A percentile compares a stretch with the other conserved stretches of the same genome.
phyloP scores from a whole-genome alignment of 176 grass and related monocot species.

The Echinochloa phyllopogon region DNA sequence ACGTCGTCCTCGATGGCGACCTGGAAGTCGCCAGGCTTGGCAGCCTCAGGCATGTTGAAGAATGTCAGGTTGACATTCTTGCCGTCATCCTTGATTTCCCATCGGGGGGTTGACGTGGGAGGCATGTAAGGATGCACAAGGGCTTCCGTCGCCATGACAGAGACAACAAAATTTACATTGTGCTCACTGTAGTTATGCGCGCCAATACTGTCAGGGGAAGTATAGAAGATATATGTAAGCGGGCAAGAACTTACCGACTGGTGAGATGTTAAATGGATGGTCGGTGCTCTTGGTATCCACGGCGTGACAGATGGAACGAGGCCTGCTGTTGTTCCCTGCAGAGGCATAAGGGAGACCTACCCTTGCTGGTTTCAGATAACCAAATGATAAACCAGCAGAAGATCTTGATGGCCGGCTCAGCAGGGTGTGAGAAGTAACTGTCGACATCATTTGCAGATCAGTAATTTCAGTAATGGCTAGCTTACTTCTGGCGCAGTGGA shows the following conservation, averaged over 20 bases:
- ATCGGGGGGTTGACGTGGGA: conserved; percentile 1
- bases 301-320: conserved; percentile 1
- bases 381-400: background rate
- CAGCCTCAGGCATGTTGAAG: conserved; percentile 40
- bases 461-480: background rate
- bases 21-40: conserved; percentile 30
- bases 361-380: background rate
- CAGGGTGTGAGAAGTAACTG: background rate
- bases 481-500: background rate
- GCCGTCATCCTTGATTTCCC: conserved; percentile 46
- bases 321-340: background rate
- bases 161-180: background rate
- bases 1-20: conserved; percentile 34
- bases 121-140: conserved; percentile 14
- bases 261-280: conserved; percentile 2
- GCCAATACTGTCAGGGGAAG: background rate
- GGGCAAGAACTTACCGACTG: background rate
- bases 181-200: background rate
- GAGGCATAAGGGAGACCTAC: background rate
- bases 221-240: background rate
- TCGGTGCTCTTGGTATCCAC: conserved; percentile 5
- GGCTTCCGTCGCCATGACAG: background rate
- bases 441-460: background rate
- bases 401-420: background rate
- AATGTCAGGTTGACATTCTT: conserved; percentile 40